Base-by-base conservation (phyloP, 768 basidiomycete genomes). In the Termitomyces sp. region DNA sequence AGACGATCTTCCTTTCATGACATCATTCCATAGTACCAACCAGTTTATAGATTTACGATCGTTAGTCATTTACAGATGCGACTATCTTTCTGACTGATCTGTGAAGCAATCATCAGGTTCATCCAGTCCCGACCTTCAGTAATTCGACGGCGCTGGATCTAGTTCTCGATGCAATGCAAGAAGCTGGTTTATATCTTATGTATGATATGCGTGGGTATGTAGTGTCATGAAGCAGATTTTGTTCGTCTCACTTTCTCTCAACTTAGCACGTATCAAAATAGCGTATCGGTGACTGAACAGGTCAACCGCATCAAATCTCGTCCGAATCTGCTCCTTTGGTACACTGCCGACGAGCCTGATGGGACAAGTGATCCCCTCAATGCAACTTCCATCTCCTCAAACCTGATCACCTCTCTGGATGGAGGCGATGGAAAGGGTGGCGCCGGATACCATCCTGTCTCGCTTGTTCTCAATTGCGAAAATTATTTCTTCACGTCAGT, bases 141-240 rank as follows among this genome's bases (percentile, higher is more conserved):
- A 83, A 87, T 61, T 59, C 84, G 35, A 83, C 84, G 0, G 76
- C 75, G 0, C 70, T 90, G 0, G 77, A 82, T 37, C 56, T 74
- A 49, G 82, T 89, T 28, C 64, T 91, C 7, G 84, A 89, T 63
- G 72, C 77, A 43, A 89, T 91, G 85, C 82, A 90, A 67, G 78
- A 85, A 58, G 81, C 84, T 0, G 79, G 78, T 1, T 58, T 82
- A 11, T 92, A 86, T 64, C 75, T 91, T 54, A 90, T 91, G 83
- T 93, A 92, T 60, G 88, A 91, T 66, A 91, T 92, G 89, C 78
- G 89, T 49, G 72, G 72, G 79, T 79, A 40, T 35, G 76, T 71
- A 5, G 31, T 35, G 33, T 48, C 51, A 40, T 19, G 3, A 3
- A 10, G 14, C 33, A 15, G 19, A 30, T 14, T 40, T 28, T 59